Conservation (phyloP, 2,329 filamentous ascomycete genomes). For the Setomelanomma holmii region DNA sequence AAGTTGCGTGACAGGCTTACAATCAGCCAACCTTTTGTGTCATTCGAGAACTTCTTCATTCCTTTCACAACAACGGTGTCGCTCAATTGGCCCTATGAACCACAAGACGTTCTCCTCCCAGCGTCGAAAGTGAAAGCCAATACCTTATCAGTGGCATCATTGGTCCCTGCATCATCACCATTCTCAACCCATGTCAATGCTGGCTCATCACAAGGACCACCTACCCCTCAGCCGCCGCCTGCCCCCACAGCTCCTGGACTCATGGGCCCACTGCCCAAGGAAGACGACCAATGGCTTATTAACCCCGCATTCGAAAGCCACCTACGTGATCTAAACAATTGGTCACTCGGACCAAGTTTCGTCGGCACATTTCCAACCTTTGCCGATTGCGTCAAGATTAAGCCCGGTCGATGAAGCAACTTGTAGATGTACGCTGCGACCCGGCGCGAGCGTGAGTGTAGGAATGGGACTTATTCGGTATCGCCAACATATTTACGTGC, state of each 20-base stretch:
- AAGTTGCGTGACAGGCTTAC: constrained; percentile 74
- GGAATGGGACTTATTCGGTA: constrained; percentile 7
- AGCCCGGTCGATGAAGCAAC: constrained; percentile 28
- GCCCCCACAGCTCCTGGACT: constrained; percentile 19
- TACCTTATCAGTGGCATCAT: constrained; percentile 29
- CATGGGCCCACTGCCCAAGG: constrained; percentile 24
- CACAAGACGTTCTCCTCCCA: constrained; percentile 70
- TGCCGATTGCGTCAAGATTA: constrained; percentile 41
- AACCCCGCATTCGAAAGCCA: constrained; percentile 89
- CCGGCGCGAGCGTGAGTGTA: constrained; percentile 3
- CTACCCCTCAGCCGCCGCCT: constrained; percentile 30
- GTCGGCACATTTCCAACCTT: constrained; percentile 68
- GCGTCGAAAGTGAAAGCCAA: constrained; percentile 41
- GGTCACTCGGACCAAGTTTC: constrained; percentile 78
- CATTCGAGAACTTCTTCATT: constrained; percentile 83
- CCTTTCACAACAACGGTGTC: constrained; percentile 78
- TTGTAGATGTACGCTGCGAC: constrained; percentile 17
- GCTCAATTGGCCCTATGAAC: constrained; percentile 85
- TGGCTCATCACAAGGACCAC: constrained; percentile 32
- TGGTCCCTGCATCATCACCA: constrained; percentile 32
- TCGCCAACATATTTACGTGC: constrained; percentile 5
- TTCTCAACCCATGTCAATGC: constrained; percentile 41
- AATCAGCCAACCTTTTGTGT: constrained; percentile 61
- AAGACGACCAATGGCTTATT: constrained; percentile 72
- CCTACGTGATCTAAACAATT: constrained; percentile 76